Evolutionary conservation across 2,329 filamentous ascomycete species (phyloP), one percentile per base, ranked within the genome.

Genomic region (Botryotinia convoluta): DNA sequence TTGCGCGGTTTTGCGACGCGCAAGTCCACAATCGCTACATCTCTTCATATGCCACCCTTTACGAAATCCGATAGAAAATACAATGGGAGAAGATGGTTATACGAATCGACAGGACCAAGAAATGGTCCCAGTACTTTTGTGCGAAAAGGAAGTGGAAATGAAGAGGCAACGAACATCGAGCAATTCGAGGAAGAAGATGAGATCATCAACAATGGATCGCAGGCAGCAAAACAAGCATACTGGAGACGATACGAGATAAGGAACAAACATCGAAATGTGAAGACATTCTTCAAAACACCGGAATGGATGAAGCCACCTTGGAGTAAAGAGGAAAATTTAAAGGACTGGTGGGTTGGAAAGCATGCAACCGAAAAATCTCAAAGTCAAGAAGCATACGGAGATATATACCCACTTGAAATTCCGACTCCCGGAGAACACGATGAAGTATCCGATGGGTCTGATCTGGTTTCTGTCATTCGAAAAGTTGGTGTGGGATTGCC

Each of bases 301-400:
- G 48, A 57, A 69, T 69, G 65, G 65, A 69, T 69, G 65, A 57
- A 44, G 20, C 10, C 51, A n/a, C 18, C 65, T 26, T 69, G 65
- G 65, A 69, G 37, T 44, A 69, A 69, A 59, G 37, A 42, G 37
- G 48, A 57, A 42, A 69, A 57, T 5, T 44, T 69, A 32, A 57
- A 42, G 22, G 48, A 69, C 2, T 69, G 48, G 65, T 69, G 65
- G 65, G 16, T 32, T 57, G 51, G 35, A 42, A 69, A 69, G 48
- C n/a, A 69, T 57, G 37, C 48, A 3, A 69, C 65, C 1, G 48
- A 69, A n/a, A 69, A 69, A 69, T 69, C 65, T 18, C 65, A 69
- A 57, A 42, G 65, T 18, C 65, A 69, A 69, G 65, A 69, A 57
- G 65, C 65, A 22, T 69, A 69, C 22, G 65, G 65, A 69, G 65